phyloP scores from a whole-genome alignment of 1,284 basidiomycete species.

The Neolentinus lepideus region DNA sequence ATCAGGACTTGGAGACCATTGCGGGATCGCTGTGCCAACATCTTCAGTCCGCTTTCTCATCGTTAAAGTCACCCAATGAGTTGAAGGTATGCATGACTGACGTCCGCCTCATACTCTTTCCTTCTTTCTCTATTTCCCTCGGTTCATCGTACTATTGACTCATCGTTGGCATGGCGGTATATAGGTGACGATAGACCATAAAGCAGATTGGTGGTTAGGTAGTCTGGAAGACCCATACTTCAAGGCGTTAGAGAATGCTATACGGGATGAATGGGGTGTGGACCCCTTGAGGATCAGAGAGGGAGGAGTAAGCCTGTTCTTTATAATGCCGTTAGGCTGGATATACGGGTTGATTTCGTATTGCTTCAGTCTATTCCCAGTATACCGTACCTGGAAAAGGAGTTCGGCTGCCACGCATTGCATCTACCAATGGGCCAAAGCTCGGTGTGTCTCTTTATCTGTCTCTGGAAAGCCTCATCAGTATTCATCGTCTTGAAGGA shows the following conservation, averaged over 20 bases:
- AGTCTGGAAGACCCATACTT: slow-evolving; percentile 80
- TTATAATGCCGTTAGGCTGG: slow-evolving; percentile 1
- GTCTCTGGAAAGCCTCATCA: not conserved
- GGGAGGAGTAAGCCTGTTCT: slow-evolving; percentile 66
- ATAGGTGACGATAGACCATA: slow-evolving; percentile 76
- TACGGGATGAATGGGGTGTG: slow-evolving; percentile 80
- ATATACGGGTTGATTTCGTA: slow-evolving; percentile 6
- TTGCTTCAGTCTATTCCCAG: slow-evolving; percentile 74
- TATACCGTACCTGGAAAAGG: slow-evolving; percentile 88
- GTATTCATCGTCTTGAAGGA: not conserved
- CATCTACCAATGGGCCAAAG: slow-evolving; percentile 89
- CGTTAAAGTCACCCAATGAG: slow-evolving; percentile 61
- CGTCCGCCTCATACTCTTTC: not conserved
- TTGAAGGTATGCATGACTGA: slow-evolving; percentile 45
- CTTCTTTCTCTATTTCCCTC: not conserved
- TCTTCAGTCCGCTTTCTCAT: slow-evolving; percentile 54
- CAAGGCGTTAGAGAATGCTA: slow-evolving; percentile 72
- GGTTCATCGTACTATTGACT: not conserved
- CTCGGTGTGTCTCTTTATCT: slow-evolving; percentile 41
- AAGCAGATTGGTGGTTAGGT: slow-evolving; percentile 95
- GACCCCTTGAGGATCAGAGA: slow-evolving; percentile 87
- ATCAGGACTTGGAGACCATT: slow-evolving; percentile 78
- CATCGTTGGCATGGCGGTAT: too few species aligned
- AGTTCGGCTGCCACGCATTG: slow-evolving; percentile 76
- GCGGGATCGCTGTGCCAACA: slow-evolving; percentile 54